These are phyloP conservation scores for Solanum ahanhuiri DNA, from an alignment of 257 asterid species.

Conservation along the genomic window DNA sequence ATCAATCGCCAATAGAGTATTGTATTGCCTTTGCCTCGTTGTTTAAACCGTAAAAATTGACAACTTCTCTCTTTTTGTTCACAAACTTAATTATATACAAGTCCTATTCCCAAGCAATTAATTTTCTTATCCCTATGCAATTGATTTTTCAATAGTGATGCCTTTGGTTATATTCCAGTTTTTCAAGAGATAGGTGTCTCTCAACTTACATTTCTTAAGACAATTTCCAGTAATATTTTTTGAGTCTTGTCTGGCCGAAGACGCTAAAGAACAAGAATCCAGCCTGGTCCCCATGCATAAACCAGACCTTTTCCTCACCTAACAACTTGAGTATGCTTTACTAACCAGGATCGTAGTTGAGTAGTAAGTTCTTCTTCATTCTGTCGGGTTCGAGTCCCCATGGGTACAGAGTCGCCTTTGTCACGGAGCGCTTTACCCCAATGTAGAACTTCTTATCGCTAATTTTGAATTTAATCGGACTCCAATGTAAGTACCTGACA, in stretches of 20 bases:
- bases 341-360: too few species aligned
- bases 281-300: neutral
- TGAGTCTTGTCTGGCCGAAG: neutral
- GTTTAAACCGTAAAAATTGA: neutral
- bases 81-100: neutral
- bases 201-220: neutral
- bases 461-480: too few species aligned
- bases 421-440: too few species aligned
- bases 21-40: neutral
- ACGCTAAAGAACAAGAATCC: neutral
- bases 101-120: neutral
- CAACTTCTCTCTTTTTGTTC: neutral
- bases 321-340: neutral
- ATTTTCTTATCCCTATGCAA: neutral
- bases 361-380: too few species aligned
- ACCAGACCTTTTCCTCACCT: neutral
- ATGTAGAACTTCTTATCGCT: too few species aligned
- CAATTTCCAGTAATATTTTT: neutral
- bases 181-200: neutral
- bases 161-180: neutral
- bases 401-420: rapidly evolving
- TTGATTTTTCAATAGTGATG: neutral
- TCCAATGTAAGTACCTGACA: too few species aligned
- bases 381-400: too few species aligned
- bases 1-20: neutral